Conservation (phyloP, 108 stramenopile species). For the Seminavis robusta region DNA sequence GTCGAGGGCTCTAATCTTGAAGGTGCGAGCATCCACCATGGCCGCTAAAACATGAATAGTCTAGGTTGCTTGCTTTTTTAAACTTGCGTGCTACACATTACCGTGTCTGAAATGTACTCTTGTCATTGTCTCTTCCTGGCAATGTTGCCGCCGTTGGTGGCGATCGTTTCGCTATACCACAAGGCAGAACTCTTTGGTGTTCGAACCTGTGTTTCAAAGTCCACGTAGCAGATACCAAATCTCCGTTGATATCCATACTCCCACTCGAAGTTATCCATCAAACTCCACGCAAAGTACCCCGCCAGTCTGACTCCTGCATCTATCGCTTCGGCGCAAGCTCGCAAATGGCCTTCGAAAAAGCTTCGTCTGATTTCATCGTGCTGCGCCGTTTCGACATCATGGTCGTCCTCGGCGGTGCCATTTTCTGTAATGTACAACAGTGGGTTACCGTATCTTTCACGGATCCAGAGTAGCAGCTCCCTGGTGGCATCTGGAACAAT, state of each 20-base stretch:
- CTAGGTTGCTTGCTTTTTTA: too few relatives aligned
- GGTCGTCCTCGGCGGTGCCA: constrained; percentile 66
- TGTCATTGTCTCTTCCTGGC: background rate
- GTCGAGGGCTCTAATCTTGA: too few relatives aligned
- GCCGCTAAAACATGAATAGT: too few relatives aligned
- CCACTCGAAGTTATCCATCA: constrained; percentile 97
- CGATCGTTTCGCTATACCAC: constrained; percentile 63
- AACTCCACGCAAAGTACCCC: constrained; percentile 94
- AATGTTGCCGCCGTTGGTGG: constrained; percentile 45
- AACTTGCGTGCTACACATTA: too few relatives aligned
- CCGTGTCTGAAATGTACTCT: too few relatives aligned
- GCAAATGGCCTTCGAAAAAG: constrained; percentile 64
- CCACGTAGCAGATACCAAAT: constrained; percentile 88
- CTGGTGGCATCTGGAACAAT: constrained; percentile 64
- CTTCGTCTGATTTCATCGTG: constrained; percentile 48
- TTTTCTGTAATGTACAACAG: constrained; percentile 78
- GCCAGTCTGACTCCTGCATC: constrained; percentile 64
- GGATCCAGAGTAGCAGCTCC: constrained; percentile 71
- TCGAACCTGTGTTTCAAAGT: constrained; percentile 78
- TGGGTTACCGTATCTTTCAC: constrained; percentile 52
- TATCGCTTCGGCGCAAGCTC: constrained; percentile 67
- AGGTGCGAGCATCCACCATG: too few relatives aligned
- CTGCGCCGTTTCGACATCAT: constrained; percentile 38
- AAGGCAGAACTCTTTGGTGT: constrained; percentile 76
- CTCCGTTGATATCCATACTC: constrained; percentile 80